Percentiles rank a stretch among this genome's conserved stretches.
Conservation (phyloP, 2,329 filamentous ascomycete species). For the Cladobotryum protrusum region DNA sequence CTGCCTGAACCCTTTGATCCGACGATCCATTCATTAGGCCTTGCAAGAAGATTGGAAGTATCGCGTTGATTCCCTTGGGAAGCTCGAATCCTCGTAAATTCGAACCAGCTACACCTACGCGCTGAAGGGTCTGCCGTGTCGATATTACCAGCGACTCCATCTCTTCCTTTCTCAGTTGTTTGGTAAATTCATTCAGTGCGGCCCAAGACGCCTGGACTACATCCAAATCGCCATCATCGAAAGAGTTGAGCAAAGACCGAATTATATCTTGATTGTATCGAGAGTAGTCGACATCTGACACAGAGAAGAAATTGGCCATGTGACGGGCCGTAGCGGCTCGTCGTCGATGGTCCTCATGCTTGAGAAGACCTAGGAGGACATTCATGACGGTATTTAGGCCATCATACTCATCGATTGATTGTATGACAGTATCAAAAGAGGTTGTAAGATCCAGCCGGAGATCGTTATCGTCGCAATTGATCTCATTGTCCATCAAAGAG, state of each 20-base stretch:
- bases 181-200: constrained; percentile 80
- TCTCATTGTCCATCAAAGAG: constrained; percentile 86
- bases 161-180: constrained; percentile 88
- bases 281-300: constrained; percentile 80
- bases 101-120: constrained; percentile 80
- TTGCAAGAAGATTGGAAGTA: constrained; percentile 94
- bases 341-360: constrained; percentile 86
- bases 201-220: constrained; percentile 89
- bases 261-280: constrained; percentile 95
- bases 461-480: constrained; percentile 67
- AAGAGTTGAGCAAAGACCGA: constrained; percentile 80
- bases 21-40: constrained; percentile 93
- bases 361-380: constrained; percentile 77
- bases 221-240: constrained; percentile 75
- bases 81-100: constrained; percentile 83
- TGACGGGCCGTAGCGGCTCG: constrained; percentile 73
- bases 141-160: constrained; percentile 91
- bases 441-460: constrained; percentile 66
- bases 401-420: constrained; percentile 93
- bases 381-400: constrained; percentile 95
- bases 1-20: constrained; percentile 87
- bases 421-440: constrained; percentile 82
- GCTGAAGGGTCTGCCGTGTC: constrained; percentile 77
- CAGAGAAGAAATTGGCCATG: constrained; percentile 78
- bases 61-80: constrained; percentile 94